Evolutionary conservation across 805 yeast genomes (phyloP).

Genomic region (Suhomyces vadensis): DNA sequence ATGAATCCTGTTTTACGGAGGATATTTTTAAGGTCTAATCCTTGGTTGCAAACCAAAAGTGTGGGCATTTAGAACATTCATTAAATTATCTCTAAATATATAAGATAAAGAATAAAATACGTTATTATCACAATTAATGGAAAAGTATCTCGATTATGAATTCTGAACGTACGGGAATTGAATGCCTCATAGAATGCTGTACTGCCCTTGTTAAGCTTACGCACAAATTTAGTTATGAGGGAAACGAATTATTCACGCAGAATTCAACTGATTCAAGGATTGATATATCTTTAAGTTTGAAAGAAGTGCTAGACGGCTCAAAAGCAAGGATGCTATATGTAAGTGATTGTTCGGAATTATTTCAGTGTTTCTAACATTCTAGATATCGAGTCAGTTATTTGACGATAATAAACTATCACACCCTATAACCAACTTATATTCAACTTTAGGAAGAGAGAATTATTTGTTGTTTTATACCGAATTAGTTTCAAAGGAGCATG

Average conservation of each 20-base stretch:
- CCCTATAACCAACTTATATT: constrained; percentile 2
- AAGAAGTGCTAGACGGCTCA: constrained; percentile 1
- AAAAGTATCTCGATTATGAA: constrained; percentile 2
- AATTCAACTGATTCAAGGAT: background rate
- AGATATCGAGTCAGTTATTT: constrained; percentile 1
- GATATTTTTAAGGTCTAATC: background rate
- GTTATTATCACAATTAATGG: too few relatives aligned
- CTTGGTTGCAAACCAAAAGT: background rate
- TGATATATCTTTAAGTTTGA: background rate
- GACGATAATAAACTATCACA: background rate
- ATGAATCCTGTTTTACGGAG: background rate
- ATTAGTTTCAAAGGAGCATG: background rate
- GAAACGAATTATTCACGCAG: background rate
- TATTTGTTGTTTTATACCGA: background rate
- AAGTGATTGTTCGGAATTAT: background rate
- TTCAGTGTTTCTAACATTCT: background rate
- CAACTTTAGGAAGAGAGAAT: background rate
- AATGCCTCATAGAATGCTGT: background rate
- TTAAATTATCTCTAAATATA: too few relatives aligned
- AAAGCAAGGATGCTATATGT: constrained; percentile 5
- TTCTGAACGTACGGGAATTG: background rate
- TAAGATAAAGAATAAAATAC: too few relatives aligned
- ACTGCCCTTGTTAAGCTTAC: background rate
- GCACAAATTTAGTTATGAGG: background rate
- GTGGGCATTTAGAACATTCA: too few relatives aligned